Conservation (phyloP, 208 protist species). For the Crithidia fasciculata region DNA sequence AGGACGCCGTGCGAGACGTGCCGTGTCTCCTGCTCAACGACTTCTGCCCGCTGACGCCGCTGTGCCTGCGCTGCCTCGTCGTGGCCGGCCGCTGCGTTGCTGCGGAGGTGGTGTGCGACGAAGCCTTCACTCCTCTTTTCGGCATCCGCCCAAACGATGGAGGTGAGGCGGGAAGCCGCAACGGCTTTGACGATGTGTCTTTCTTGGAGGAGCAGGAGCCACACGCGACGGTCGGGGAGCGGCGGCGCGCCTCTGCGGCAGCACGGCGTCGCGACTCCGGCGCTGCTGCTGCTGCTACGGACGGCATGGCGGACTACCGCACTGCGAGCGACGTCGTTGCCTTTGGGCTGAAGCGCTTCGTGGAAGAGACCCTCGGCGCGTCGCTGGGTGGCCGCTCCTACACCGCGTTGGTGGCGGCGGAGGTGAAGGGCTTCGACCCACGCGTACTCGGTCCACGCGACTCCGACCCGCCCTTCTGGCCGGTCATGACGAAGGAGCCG, state of each 20-base stretch:
- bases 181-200: neutral
- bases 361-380: slow-evolving; percentile 34
- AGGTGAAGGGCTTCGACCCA: slow-evolving; percentile 46
- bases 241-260: slow-evolving; percentile 5
- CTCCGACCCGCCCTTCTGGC: slow-evolving; percentile 33
- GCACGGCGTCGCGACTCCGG: slow-evolving; percentile 7
- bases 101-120: slow-evolving; percentile 61
- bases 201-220: neutral
- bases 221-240: slow-evolving; percentile 4
- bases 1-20: slow-evolving; percentile 45
- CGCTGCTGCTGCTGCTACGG: neutral
- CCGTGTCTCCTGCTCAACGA: slow-evolving; percentile 73
- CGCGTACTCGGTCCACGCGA: slow-evolving; percentile 24
- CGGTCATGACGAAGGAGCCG: slow-evolving; percentile 9
- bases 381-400: slow-evolving; percentile 49
- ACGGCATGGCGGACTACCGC: neutral
- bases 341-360: slow-evolving; percentile 44
- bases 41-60: slow-evolving; percentile 31
- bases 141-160: slow-evolving; percentile 30
- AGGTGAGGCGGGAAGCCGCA: neutral
- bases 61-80: slow-evolving; percentile 55
- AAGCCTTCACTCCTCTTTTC: slow-evolving; percentile 41
- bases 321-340: slow-evolving; percentile 40
- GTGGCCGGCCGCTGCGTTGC: slow-evolving; percentile 62
- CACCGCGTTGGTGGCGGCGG: slow-evolving; percentile 50